Percentiles rank a stretch among this genome's conserved stretches.
phyloP scores from a whole-genome alignment of 441 rosid genomes.

The Gossypium armourianum region DNA sequence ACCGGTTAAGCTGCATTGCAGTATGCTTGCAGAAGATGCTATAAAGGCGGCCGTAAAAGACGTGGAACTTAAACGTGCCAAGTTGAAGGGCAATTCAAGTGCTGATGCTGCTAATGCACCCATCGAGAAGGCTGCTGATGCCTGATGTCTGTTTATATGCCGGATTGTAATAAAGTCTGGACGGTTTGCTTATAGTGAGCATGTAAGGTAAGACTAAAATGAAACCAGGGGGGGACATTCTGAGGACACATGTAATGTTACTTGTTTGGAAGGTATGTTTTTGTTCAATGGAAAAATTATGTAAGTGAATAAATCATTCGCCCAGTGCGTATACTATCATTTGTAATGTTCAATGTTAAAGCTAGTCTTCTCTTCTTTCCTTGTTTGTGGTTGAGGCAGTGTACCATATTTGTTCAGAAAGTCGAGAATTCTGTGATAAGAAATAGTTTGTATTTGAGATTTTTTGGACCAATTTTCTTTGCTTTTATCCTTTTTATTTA shows the following conservation, averaged over 20 bases:
- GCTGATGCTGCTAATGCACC: constrained; percentile 10
- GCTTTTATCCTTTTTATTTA: not conserved
- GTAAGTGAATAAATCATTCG: not conserved
- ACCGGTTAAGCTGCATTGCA: constrained; percentile 94
- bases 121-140: constrained; percentile 40
- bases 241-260: not conserved
- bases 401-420: not conserved
- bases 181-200: not conserved
- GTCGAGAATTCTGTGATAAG: not conserved
- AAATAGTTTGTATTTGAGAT: not conserved
- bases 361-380: not conserved
- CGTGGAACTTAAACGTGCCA: constrained; percentile 50
- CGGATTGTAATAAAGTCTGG: not conserved
- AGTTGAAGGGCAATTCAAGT: constrained; percentile 19
- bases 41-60: constrained; percentile 93
- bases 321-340: not conserved
- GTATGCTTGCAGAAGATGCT: constrained; percentile 98
- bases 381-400: not conserved
- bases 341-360: not conserved
- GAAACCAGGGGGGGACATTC: not conserved
- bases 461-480: not conserved
- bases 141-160: constrained; percentile 11
- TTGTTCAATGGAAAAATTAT: not conserved
- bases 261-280: not conserved
- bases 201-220: not conserved